A percentile compares a stretch with the other conserved stretches of the same genome.
Evolutionary conservation across 2,329 filamentous ascomycete genomes (phyloP).

Genomic region (Claviceps quebecensis): DNA sequence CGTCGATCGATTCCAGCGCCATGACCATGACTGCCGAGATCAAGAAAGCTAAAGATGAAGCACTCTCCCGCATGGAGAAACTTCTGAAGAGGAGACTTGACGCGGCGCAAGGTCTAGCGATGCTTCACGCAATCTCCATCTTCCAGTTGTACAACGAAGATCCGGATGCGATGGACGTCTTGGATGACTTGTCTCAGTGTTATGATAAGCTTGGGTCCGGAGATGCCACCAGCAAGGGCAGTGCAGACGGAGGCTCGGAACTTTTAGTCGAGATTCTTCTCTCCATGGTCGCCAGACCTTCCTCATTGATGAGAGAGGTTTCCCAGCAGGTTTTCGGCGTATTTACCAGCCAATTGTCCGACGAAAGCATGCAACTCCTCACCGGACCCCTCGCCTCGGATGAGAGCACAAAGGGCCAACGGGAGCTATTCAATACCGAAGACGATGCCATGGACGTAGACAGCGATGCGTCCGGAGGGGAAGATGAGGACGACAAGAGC

Average conservation of each 20-base stretch:
- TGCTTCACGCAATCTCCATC: conserved; percentile 73
- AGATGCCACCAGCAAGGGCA: conserved; percentile 31
- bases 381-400: conserved; percentile 59
- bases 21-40: conserved; percentile 43
- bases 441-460: conserved; percentile 44
- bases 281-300: conserved; percentile 78
- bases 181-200: conserved; percentile 69
- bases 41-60: conserved; percentile 36
- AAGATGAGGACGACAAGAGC: conserved; percentile 20
- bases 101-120: conserved; percentile 50
- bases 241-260: conserved; percentile 48
- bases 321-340: conserved; percentile 78
- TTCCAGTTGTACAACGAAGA: conserved; percentile 86
- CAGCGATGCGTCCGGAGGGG: conserved; percentile 26
- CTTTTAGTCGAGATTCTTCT: conserved; percentile 76
- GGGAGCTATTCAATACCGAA: conserved; percentile 66
- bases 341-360: conserved; percentile 63
- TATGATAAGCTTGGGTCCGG: conserved; percentile 49
- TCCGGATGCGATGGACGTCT: conserved; percentile 65
- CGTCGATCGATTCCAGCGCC: conserved; percentile 37
- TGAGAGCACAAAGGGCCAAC: conserved; percentile 71
- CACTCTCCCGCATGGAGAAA: conserved; percentile 37
- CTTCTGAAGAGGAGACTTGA: conserved; percentile 29
- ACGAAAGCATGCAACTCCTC: conserved; percentile 52
- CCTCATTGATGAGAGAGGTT: conserved; percentile 70